Evolutionary conservation across 306 rosid species (phyloP), one percentile per base, ranked within the genome.

Genomic region (Morella rubra): DNA sequence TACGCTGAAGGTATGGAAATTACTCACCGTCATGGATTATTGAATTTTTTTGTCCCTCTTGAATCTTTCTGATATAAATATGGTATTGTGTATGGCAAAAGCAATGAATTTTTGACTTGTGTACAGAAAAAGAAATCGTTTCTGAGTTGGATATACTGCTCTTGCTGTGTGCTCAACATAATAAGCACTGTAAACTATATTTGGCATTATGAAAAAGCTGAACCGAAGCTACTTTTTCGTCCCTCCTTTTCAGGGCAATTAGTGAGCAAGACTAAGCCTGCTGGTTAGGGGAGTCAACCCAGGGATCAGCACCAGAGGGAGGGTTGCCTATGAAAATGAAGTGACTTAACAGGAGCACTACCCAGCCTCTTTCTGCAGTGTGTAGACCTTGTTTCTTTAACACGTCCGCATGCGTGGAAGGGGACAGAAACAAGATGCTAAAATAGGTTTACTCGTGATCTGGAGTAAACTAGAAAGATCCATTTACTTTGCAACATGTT

Each of bases 1-100:
- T 89, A 81, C 75, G 62, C 50, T 77, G 44, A 27, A 45, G 81
- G 79, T 80, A 60, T 52, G 53, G 50, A 70, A 50, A 32, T 73
- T 18, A 73, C 18, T 49, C 50, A 32, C 42, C 41, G 19, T 69
- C 56, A 61, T 56, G 27, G 71, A 37, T 16, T 24, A 37, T 12
- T n/a, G 20, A 64, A 5, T 54, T 54, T 5, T n/a, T 18, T 18
- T 18, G 10, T 47, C 0, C 27, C 27, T 24, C 51, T 14, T 47
- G 0, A 47, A 47, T 4, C 51, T 2, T 3, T 10, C 51, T 14
- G 2, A 14, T 47, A 47, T 47, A 14, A 8, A 10, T 14, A 24
- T 47, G 13, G 12, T 47, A 14, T 47, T 47, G 51, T 4, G 15
- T 47, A 47, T 8, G 12, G 51, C 9, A 8, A 47, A 47, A 14